Evolutionary conservation across 768 basidiomycete genomes (phyloP), one percentile per base, ranked within the genome.

Genomic region (Clitopilus passeckerianus): DNA sequence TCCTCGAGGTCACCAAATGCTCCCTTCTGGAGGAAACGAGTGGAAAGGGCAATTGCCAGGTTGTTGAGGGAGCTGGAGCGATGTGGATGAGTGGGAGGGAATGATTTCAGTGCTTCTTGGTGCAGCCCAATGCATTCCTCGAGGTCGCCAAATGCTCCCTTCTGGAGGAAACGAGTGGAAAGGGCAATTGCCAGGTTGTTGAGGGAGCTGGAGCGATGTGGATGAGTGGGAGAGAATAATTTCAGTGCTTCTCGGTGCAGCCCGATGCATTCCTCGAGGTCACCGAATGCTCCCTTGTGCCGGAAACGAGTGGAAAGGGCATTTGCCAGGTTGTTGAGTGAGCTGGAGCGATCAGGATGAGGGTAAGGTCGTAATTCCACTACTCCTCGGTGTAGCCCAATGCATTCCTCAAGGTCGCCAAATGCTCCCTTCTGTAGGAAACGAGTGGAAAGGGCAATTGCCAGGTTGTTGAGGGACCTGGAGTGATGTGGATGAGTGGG

Each of bases 251-350:
- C 24, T 43, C 54, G 23, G 30, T 10, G n/a, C 14, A 23, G 41
- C n/a, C 6, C 0, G 44, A 63, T 61, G 9, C 60, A 33, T 12
- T 59, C 34, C 9, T 61, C 57, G 14, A 63, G 53, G 57, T 63
- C 60, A 15, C 54, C 37, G 6, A 43, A 6, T 53, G 57, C 27
- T 9, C 63, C 65, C 22, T 41, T 37, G n/a, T 59, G 33, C 22
- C 54, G 6, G 44, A 62, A 64, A 22, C 64, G 60, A 53, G 27
- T 34, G 2, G 24, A 52, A 14, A 62, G 53, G 10, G 63, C 54
- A 46, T 14, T 34, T n/a, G 56, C 61, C 6, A 63, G 59, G 41
- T 68, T 59, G 54, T 55, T 55, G 15, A 69, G 65, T 10, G 61
- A 59, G 0, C 0, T 6, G 6, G 59, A 46, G 22, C 33, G 22